phyloP scores from a whole-genome alignment of 192 early-diverging fungal genomes.

The Coemansia sp. region DNA sequence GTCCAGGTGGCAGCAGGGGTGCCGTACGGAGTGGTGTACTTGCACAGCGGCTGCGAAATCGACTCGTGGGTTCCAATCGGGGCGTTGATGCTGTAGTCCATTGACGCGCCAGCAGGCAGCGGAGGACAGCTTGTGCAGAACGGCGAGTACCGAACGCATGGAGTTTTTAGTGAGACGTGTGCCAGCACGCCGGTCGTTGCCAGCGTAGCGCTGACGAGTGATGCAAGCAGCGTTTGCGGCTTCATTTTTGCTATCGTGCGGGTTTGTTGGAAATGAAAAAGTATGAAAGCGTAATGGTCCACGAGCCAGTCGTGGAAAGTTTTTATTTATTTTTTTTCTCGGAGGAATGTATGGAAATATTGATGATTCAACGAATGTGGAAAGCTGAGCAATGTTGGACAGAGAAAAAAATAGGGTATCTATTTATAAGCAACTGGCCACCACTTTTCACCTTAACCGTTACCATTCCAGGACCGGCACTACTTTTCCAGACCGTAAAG shows the following conservation, averaged over 20 bases:
- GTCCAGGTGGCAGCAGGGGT: conserved; percentile 45
- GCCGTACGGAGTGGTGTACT: conserved; percentile 42
- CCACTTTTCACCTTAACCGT: neutral
- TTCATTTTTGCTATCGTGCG: neutral
- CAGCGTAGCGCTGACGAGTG: neutral
- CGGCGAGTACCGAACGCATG: conserved; percentile 50
- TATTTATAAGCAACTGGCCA: neutral
- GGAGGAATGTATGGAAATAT: neutral
- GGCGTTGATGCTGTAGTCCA: conserved; percentile 48
- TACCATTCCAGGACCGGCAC: neutral
- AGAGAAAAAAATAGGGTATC: neutral
- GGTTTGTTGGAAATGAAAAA: neutral
- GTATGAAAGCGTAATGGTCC: neutral
- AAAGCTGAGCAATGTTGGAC: neutral
- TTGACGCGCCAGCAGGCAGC: conserved; percentile 30
- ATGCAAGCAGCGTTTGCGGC: neutral
- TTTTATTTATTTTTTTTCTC: neutral
- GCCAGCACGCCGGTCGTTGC: conserved; percentile 16
- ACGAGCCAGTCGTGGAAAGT: conserved; percentile 6
- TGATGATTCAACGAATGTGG: neutral
- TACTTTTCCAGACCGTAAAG: neutral
- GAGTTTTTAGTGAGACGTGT: conserved; percentile 39
- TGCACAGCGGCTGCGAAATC: conserved; percentile 45
- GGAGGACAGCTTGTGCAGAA: conserved; percentile 41
- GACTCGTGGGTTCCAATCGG: conserved; percentile 45